Evolutionary conservation across 331 rosid genomes (phyloP).

Genomic region (Arachis monticola): DNA sequence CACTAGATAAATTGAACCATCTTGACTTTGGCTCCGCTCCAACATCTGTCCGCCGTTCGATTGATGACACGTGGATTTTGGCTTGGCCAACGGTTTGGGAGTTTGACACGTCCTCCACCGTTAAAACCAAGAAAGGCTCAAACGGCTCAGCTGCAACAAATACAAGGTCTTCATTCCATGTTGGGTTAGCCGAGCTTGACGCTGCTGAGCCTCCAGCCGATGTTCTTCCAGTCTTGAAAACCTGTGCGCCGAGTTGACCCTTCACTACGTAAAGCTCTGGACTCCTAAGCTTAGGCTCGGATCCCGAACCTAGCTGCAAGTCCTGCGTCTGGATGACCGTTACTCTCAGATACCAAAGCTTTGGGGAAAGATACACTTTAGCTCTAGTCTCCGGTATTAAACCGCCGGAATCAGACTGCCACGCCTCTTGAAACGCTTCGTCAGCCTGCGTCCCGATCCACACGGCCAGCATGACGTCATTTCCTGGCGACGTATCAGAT

Average conservation of each 20-base stretch:
- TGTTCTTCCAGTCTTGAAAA: conserved; percentile 65
- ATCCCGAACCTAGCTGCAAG: conserved; percentile 50
- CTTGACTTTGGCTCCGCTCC: conserved; percentile 61
- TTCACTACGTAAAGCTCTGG: conserved; percentile 57
- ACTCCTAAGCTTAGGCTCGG: conserved; percentile 40
- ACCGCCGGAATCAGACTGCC: conserved; percentile 94
- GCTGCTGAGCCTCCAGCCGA: conserved; percentile 39
- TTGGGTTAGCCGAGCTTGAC: conserved; percentile 54
- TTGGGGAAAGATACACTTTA: conserved; percentile 81
- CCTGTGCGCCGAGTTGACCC: conserved; percentile 76
- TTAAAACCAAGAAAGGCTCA: conserved; percentile 66
- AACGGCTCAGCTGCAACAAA: conserved; percentile 87
- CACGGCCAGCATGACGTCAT: conserved; percentile 83
- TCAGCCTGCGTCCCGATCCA: conserved; percentile 85
- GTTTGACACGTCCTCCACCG: conserved; percentile 56
- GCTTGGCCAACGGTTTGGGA: conserved; percentile 54
- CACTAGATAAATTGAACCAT: conserved; percentile 70
- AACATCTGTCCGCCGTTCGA: conserved; percentile 62
- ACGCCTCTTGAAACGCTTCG: conserved; percentile 83
- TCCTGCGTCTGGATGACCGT: conserved; percentile 94
- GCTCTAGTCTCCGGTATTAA: conserved; percentile 78
- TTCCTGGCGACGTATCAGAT: conserved; percentile 54
- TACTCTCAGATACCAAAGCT: conserved; percentile 84
- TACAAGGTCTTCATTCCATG: conserved; percentile 77
- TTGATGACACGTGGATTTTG: conserved; percentile 61